Evolutionary conservation across 2,329 filamentous ascomycete species (phyloP), one percentile per base, ranked within the genome.

Genomic region (Xylariomycetidae sp.): DNA sequence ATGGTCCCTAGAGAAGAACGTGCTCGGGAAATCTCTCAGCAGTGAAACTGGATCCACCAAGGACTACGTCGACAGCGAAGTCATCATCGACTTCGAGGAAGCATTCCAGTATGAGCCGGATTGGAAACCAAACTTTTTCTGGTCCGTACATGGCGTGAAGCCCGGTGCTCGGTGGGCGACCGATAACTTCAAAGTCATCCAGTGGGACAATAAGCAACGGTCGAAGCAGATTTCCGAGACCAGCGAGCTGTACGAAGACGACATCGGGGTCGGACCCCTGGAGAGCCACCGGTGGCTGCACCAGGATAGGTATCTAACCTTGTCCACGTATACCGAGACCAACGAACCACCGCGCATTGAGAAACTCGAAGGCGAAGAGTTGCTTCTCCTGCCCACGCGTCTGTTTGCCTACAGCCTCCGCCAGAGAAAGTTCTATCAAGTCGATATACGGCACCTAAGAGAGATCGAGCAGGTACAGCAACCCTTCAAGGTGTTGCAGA

Each of bases 401-500:
- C 56, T 66, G 53, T 65, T 66, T 15, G 60, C 58, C 0, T 66
- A 66, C 16, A 61, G 56, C 2, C 46, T 66, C 2, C 56, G 61
- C 1, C 62, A 66, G 44, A 54, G 63, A 4, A 53, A 56, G 16
- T 66, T 66, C 43, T 17, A 62, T 6, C 51, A 53, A 3, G 50
- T 65, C n/a, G 58, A 66, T 31, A 46, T 57, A 23, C 20, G 20
- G 20, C 20, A n/a, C 8, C 20, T n/a, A n/a, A n/a, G 20, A n/a
- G 20, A 23, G 20, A 23, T 23, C n/a, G n/a, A n/a, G n/a, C n/a
- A n/a, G n/a, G n/a, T n/a, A n/a, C n/a, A n/a, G n/a, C n/a, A n/a
- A n/a, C n/a, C n/a, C n/a, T n/a, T n/a, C n/a, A n/a, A n/a, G n/a
- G n/a, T n/a, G n/a, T n/a, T n/a, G n/a, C n/a, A n/a, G n/a, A n/a